A percentile compares a stretch with the other conserved stretches of the same genome.
phyloP scores from a whole-genome alignment of 768 basidiomycete species.

The Agaricus sinodeliciosus region DNA sequence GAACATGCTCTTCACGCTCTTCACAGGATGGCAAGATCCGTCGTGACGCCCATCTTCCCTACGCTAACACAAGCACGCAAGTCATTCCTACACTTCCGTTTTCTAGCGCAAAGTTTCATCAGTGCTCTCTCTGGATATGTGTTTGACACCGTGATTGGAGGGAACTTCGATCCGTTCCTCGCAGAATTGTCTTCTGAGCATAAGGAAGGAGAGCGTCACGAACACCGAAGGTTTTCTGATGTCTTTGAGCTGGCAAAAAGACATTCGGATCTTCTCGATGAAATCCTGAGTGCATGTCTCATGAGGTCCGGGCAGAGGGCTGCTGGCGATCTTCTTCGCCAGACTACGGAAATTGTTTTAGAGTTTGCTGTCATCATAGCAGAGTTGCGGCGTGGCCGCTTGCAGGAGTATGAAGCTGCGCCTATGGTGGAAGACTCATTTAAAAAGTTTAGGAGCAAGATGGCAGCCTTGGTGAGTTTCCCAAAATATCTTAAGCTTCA shows the following conservation, averaged over 20 bases:
- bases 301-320: constrained; percentile 61
- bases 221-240: constrained; percentile 42
- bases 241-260: constrained; percentile 64
- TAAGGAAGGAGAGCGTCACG: neutral
- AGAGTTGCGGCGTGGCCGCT: constrained; percentile 43
- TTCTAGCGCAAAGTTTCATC: constrained; percentile 67
- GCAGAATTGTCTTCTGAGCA: constrained; percentile 23
- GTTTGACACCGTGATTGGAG: constrained; percentile 75
- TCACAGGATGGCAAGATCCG: constrained; percentile 52
- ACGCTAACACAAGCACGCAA: constrained; percentile 47
- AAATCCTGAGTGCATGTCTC: constrained; percentile 71
- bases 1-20: constrained; percentile 60
- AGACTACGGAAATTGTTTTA: constrained; percentile 57
- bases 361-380: constrained; percentile 63
- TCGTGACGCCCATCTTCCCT: constrained; percentile 45
- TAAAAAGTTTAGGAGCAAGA: constrained; percentile 45
- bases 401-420: constrained; percentile 64
- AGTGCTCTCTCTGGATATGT: constrained; percentile 62
- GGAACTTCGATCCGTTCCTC: constrained; percentile 70
- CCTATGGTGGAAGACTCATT: constrained; percentile 48
- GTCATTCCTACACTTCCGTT: constrained; percentile 63
- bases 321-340: constrained; percentile 58
- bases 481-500: neutral
- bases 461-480: constrained; percentile 49
- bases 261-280: constrained; percentile 66